Evolutionary conservation across 2,329 filamentous ascomycete genomes (phyloP).

Genomic region (Ophiostoma ips): DNA sequence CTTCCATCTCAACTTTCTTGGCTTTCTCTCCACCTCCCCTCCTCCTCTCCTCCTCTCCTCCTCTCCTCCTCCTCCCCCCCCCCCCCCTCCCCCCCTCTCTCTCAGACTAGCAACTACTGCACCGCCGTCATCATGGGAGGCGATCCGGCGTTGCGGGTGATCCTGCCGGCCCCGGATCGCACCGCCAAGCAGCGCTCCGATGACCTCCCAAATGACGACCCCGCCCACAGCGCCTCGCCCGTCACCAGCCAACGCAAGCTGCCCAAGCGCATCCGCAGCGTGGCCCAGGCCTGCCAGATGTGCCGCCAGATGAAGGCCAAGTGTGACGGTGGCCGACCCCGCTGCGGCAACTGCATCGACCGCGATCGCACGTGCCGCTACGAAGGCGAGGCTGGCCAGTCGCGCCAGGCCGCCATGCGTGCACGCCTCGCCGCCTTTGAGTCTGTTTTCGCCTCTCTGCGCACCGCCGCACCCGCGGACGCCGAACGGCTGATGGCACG

Average conservation of each 20-base stretch:
- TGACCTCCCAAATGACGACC: conserved; percentile 4
- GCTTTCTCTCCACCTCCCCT: not conserved
- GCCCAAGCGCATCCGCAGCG: conserved; percentile 12
- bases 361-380: conserved; percentile 19
- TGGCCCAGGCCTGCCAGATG: conserved; percentile 19
- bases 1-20: too few relatives aligned
- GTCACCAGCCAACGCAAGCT: conserved; percentile 3
- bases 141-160: conserved; percentile 8
- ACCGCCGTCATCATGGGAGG: conserved; percentile 4
- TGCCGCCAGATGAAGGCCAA: conserved; percentile 19
- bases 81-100: not conserved
- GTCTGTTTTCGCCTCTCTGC: conserved; percentile 17
- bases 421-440: conserved; percentile 19
- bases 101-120: too few relatives aligned
- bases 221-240: not conserved
- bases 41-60: not conserved
- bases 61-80: not conserved
- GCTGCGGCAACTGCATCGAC: conserved; percentile 18
- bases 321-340: conserved; percentile 21
- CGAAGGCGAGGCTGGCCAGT: conserved; percentile 20
- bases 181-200: not conserved
- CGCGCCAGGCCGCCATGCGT: conserved; percentile 19
- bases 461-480: conserved; percentile 14
- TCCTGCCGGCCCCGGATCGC: conserved; percentile 9
- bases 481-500: conserved; percentile 16